Base-by-base conservation (phyloP, 208 protist species). In the Trypanosoma platydactyli region DNA sequence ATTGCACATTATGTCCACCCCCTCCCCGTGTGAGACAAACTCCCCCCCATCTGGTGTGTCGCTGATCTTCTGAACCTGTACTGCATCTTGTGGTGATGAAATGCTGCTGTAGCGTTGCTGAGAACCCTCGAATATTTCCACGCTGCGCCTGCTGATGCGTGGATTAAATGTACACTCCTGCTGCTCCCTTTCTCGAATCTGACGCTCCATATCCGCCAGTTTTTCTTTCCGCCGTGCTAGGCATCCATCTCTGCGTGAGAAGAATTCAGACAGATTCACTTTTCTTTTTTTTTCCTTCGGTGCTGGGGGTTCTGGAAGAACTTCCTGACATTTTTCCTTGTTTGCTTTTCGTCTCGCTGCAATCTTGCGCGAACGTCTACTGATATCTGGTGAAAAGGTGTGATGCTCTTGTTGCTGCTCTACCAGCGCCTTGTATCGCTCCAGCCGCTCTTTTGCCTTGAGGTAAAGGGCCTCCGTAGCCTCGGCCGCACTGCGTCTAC, bases 111-210 rank as follows among this genome's bases (percentile, higher is more conserved):
- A 20, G 11, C 59, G 42, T 1, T 38, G 46, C 20, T 64, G 59
- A 16, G 59, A 64, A 9, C 30, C 45, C 15, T 51, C 59, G 33
- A 53, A 51, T 22, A 64, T 62, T 9, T 54, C n/a, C 25, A 49
- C 25, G 30, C 52, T 61, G 18, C 41, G 29, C 27, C 46, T 22
- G n/a, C 40, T 71, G 25, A 64, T 71, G 44, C 52, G 33, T 3
- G 65, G 65, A 16, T n/a, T 64, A 42, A 71, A 70, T 33, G 50
- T 70, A 27, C 51, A 58, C 9, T 60, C 45, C 35, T 42, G 25
- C 20, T 62, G 29, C 25, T 70, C 64, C n/a, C 62, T 44, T 50
- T 49, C 35, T 5, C 41, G 38, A 27, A 41, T 12, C 6, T 20
- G 13, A 0, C 35, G 52, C 33, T 1, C 52, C 30, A 40, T 15